Base-by-base conservation (phyloP, 1,139 yeast species). In the Taphrina populina region DNA sequence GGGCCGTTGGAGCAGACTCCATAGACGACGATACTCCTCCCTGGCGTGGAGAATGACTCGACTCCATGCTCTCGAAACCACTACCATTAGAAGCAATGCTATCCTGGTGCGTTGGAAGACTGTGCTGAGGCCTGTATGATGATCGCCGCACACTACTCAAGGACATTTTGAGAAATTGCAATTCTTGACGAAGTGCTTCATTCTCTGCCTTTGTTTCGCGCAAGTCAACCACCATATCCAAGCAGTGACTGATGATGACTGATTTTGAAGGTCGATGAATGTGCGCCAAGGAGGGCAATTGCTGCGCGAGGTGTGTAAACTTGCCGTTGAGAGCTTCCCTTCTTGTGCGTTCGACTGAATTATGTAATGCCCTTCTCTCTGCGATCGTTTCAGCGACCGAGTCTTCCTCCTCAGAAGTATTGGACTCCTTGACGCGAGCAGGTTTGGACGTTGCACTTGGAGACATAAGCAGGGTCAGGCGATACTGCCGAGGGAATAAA, bases 301-400 rank as follows among this genome's bases (percentile, higher is more conserved):
- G 44, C 35, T 49, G 46, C 10, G 54, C 54, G 11, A 49, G 46
- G 26, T 20, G 29, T 1, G 54, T 30, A 33, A 49, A 49, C 19
- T 49, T 49, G 6, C 40, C 33, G 21, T 49, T 49, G 17, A 49
- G 33, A 7, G 54, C 54, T 24, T 49, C 54, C 21, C 54, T 30
- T 15, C 54, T 27, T 20, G 45, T 49, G 13, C 54, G 37, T 23
- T 49, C 54, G n/a, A 49, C 54, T 2, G 54, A 49, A 26, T 49
- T 49, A 40, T 49, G 54, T 21, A 49, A 23, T 27, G 54, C 54
- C n/a, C 54, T 40, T n/a, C 54, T 21, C 29, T 49, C 54, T n/a
- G 46, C 54, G 32, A 47, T 17, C 3, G 45, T 23, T 32, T 34
- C 54, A 19, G 37, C 47, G 4, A 20, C 37, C 4, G 35, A 29